Conservation (phyloP, 2,329 filamentous ascomycete genomes). For the Beauveria brongniartii region DNA sequence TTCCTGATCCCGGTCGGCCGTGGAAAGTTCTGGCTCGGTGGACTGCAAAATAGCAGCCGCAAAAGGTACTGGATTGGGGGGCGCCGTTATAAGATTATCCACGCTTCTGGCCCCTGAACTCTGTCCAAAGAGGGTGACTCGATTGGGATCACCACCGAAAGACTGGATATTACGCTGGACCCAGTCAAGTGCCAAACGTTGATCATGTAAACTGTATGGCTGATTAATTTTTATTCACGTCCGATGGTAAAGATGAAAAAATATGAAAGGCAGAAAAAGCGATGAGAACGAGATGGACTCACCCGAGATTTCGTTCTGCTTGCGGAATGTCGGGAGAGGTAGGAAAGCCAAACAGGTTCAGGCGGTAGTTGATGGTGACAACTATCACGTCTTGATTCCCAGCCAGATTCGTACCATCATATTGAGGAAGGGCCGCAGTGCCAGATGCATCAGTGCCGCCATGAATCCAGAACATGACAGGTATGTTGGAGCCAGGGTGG, state of each 20-base stretch:
- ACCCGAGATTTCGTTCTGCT: constrained; percentile 18
- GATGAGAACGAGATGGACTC: background rate
- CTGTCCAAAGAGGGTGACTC: constrained; percentile 55
- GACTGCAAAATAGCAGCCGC: constrained; percentile 22
- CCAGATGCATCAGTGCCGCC: constrained; percentile 33
- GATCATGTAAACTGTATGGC: constrained; percentile 30
- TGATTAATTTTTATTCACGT: background rate
- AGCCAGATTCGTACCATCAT: constrained; percentile 33
- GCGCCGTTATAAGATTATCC: constrained; percentile 19
- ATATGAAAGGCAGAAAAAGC: background rate
- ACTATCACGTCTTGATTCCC: constrained; percentile 36
- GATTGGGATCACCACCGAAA: constrained; percentile 55
- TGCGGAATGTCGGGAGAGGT: constrained; percentile 18
- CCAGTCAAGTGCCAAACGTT: constrained; percentile 50
- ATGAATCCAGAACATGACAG: constrained; percentile 37
- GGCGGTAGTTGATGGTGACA: constrained; percentile 38
- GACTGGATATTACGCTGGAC: constrained; percentile 51
- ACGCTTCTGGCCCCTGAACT: constrained; percentile 47
- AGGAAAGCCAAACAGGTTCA: constrained; percentile 34
- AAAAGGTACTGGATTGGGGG: constrained; percentile 22
- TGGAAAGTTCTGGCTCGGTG: background rate
- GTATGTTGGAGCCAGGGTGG: constrained; percentile 17
- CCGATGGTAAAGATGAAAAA: background rate
- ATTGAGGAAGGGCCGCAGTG: constrained; percentile 26
- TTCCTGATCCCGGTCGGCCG: background rate